Evolutionary conservation across 495 filamentous ascomycete genomes (phyloP).

Genomic region (Penicillium chermesinum): DNA sequence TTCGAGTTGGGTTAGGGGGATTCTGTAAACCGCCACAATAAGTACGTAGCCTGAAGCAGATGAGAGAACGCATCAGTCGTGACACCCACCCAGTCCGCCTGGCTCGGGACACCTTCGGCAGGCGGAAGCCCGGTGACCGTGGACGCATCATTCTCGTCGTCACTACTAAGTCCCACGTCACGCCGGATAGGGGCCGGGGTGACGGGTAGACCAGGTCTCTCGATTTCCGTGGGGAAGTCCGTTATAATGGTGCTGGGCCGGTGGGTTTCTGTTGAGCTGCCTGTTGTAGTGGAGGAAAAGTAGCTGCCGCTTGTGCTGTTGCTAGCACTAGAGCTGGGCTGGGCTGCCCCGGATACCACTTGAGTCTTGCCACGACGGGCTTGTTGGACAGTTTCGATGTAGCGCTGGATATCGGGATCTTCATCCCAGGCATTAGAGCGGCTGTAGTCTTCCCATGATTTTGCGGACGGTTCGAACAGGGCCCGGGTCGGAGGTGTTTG

Average conservation of each 20-base stretch:
- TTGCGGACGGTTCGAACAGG: conserved; percentile 33
- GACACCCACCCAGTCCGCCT: conserved; percentile 85
- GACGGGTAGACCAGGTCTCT: conserved; percentile 85
- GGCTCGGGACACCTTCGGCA: conserved; percentile 76
- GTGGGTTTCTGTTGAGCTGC: conserved; percentile 16
- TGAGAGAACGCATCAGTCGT: conserved; percentile 49
- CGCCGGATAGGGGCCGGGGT: conserved; percentile 74
- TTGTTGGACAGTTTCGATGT: conserved; percentile 66
- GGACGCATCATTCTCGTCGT: conserved; percentile 42
- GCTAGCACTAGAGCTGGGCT: conserved; percentile 6
- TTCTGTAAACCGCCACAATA: conserved; percentile 63
- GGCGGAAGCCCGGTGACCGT: conserved; percentile 48
- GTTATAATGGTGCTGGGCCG: conserved; percentile 61
- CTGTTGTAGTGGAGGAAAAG: not conserved
- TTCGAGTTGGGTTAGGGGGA: conserved; percentile 62
- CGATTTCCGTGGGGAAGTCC: conserved; percentile 78
- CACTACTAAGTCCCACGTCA: conserved; percentile 47
- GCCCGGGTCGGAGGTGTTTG: conserved; percentile 16
- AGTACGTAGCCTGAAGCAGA: conserved; percentile 52
- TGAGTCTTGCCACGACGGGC: conserved; percentile 57
- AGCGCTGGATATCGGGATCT: conserved; percentile 72
- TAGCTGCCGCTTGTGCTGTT: conserved; percentile 1
- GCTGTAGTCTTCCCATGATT: conserved; percentile 60
- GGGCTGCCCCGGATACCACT: conserved; percentile 35
- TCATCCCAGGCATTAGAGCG: conserved; percentile 85